These are phyloP conservation scores for Chlorokybus atmophyticus DNA, from an alignment of 139 green algal species.

Conservation along the genomic window DNA sequence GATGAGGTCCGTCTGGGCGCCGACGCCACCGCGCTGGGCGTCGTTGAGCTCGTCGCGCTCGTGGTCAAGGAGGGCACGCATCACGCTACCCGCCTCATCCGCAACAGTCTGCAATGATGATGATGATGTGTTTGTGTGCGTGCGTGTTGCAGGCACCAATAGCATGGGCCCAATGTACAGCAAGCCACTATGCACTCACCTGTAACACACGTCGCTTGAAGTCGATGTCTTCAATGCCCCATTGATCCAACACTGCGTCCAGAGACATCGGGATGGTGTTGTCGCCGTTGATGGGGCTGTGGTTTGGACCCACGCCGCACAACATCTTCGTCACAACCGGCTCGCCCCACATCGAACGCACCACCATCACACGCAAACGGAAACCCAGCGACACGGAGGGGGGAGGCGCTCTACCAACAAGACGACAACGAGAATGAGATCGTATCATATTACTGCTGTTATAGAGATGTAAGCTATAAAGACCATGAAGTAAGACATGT, in stretches of 20 bases:
- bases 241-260: neutral
- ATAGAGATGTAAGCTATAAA: no score
- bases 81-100: no score
- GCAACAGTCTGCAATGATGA: no score
- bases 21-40: neutral
- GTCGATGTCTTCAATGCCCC: neutral
- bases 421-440: no score
- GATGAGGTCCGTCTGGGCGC: neutral
- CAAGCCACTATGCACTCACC: no score
- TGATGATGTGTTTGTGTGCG: no score
- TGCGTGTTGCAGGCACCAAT: no score
- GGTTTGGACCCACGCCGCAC: neutral
- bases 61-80: neutral
- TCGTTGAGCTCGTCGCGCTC: neutral
- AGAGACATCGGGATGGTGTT: neutral
- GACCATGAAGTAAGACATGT: no score
- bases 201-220: no score
- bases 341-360: neutral
- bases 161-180: no score
- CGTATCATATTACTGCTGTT: no score
- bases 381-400: neutral
- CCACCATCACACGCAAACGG: neutral
- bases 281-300: neutral
- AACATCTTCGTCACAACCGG: slow-evolving; percentile 1
- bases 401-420: no score